These are phyloP conservation scores for Lactarius vividus DNA, from an alignment of 768 basidiomycete species.

Conservation along the genomic window DNA sequence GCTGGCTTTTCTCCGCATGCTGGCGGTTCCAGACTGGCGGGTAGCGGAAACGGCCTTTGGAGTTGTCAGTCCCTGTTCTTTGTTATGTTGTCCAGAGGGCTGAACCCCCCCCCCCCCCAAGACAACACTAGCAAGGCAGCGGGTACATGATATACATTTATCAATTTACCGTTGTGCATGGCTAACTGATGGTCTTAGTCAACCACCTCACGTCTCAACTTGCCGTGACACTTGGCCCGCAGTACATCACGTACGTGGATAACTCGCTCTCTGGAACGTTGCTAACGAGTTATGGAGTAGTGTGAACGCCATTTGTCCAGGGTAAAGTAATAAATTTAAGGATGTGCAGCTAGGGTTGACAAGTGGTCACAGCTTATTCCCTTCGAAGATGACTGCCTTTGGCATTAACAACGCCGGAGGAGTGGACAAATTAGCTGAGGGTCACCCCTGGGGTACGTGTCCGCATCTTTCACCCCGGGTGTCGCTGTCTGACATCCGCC, in stretches of 20 bases:
- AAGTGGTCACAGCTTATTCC: constrained; percentile 53
- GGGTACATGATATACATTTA: constrained; percentile 7
- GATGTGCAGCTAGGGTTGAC: neutral
- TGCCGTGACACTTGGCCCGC: constrained; percentile 59
- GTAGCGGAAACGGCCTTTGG: constrained; percentile 64
- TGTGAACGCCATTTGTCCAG: constrained; percentile 82
- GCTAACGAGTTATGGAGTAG: constrained; percentile 36
- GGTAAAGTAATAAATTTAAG: constrained; percentile 42
- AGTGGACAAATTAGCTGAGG: constrained; percentile 43
- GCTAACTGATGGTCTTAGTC: constrained; percentile 33
- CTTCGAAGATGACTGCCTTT: constrained; percentile 81
- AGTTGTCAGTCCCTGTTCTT: constrained; percentile 57
- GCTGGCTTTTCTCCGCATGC: constrained; percentile 53
- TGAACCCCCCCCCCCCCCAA: constrained; percentile 32
- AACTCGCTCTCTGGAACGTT: neutral
- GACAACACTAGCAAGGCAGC: constrained; percentile 86
- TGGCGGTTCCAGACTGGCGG: constrained; percentile 49
- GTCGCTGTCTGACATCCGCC: constrained; percentile 6
- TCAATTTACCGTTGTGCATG: neutral
- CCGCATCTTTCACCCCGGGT: neutral
- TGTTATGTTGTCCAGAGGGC: neutral
- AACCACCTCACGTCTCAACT: constrained; percentile 78
- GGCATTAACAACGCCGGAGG: constrained; percentile 57
- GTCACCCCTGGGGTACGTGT: constrained; percentile 61
- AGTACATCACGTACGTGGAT: constrained; percentile 60